Evolutionary conservation across 129 eudicot genomes (phyloP).

Genomic region (Cynara cardunculus): DNA sequence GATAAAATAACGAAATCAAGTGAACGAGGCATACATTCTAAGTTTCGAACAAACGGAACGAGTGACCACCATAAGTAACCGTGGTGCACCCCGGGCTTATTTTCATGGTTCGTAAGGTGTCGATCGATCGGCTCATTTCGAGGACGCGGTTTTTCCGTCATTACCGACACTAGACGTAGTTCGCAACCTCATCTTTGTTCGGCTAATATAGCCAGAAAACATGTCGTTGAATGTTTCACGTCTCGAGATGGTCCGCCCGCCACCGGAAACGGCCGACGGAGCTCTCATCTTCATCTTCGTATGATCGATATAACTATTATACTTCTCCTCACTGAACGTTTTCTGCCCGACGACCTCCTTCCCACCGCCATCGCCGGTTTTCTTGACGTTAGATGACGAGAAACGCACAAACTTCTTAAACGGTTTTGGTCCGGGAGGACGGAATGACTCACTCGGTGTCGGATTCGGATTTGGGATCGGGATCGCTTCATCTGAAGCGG

Average conservation of each 20-base stretch:
- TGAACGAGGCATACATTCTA: background rate
- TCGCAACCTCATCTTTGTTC: conserved; percentile 51
- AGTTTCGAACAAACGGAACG: background rate
- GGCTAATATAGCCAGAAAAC: conserved; percentile 47
- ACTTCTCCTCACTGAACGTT: conserved; percentile 32
- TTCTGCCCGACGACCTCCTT: conserved; percentile 16
- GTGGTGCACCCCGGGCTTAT: conserved; percentile 4
- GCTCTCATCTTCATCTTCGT: conserved; percentile 51
- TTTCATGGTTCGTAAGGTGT: background rate
- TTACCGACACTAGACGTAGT: conserved; percentile 21
- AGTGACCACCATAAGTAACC: background rate
- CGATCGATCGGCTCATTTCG: background rate
- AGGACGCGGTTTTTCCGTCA: background rate
- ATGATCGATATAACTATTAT: conserved; percentile 36
- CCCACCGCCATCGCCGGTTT: conserved; percentile 10
- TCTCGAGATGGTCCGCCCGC: conserved; percentile 27
- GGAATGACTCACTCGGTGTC: conserved; percentile 15
- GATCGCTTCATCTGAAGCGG: background rate
- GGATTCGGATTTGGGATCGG: background rate
- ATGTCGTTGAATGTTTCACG: conserved; percentile 71
- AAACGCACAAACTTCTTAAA: conserved; percentile 27
- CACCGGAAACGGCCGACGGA: conserved; percentile 29
- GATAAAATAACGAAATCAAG: background rate
- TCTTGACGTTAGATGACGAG: conserved; percentile 12
- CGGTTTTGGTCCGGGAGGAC: conserved; percentile 23